phyloP scores from a whole-genome alignment of 2,329 filamentous ascomycete genomes.

The Colletotrichum camelliae region DNA sequence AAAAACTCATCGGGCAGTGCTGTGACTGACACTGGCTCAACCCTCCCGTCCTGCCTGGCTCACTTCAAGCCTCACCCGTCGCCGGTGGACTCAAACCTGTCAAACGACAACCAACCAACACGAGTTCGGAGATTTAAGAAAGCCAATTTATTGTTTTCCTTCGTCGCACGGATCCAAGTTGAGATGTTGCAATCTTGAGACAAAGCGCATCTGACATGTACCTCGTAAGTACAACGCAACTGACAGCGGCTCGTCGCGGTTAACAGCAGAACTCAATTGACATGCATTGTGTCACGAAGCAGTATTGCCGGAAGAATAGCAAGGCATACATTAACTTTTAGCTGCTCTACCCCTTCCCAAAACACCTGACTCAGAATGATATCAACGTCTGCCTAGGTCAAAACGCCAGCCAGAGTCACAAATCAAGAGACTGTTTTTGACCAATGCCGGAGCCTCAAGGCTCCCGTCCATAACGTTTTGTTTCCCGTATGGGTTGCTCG shows the following conservation, averaged over 20 bases:
- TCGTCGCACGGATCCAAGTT: background rate
- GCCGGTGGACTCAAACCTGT: background rate
- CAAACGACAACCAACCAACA: background rate
- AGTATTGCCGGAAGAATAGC: background rate
- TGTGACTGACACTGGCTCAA: background rate
- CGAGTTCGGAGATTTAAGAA: background rate
- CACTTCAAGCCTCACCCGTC: background rate
- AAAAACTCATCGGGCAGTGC: background rate
- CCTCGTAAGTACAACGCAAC: background rate
- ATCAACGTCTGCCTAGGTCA: background rate
- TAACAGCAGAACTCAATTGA: background rate
- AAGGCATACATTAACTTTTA: conserved; percentile 2
- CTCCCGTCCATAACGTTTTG: conserved; percentile 1
- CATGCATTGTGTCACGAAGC: background rate
- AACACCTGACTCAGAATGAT: background rate
- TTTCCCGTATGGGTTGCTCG: conserved; percentile 5
- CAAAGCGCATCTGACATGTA: background rate
- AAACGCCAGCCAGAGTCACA: background rate
- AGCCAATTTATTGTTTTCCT: background rate
- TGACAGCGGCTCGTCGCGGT: background rate
- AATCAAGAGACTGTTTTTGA: background rate
- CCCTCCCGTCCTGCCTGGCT: background rate
- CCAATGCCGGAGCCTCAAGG: background rate
- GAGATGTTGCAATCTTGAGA: background rate
- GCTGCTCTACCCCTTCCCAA: background rate